phyloP scores from a whole-genome alignment of 805 yeast species.

The Candida sonorensis region DNA sequence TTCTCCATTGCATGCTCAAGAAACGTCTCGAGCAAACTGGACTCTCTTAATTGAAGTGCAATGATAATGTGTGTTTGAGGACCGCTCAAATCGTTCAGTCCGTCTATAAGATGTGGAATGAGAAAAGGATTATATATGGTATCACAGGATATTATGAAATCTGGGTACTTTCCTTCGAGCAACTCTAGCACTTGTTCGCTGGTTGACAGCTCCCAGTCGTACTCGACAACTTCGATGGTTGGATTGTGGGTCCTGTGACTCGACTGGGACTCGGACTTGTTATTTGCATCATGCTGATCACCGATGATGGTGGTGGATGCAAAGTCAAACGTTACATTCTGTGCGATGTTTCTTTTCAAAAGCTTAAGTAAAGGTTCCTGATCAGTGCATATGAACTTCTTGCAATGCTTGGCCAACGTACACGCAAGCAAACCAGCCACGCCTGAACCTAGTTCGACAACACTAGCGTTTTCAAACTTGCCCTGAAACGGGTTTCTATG shows the following conservation, averaged over 20 bases:
- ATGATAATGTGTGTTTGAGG: slow-evolving; percentile 31
- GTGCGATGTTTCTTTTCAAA: slow-evolving; percentile 36
- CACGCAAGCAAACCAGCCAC: slow-evolving; percentile 45
- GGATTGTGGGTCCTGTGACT: slow-evolving; percentile 3
- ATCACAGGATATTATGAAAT: slow-evolving; percentile 54
- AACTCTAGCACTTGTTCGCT: slow-evolving; percentile 3
- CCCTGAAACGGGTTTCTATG: slow-evolving; percentile 21
- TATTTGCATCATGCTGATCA: no score
- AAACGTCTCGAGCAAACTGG: slow-evolving; percentile 41
- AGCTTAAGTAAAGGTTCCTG: slow-evolving; percentile 48
- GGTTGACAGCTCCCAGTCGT: slow-evolving; percentile 53
- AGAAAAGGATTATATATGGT: slow-evolving; percentile 59
- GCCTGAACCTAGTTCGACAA: slow-evolving; percentile 61
- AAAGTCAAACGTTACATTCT: slow-evolving; percentile 27
- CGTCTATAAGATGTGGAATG: slow-evolving; percentile 39
- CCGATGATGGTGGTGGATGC: slow-evolving; percentile 14
- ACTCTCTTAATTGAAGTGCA: slow-evolving; percentile 50
- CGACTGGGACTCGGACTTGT: no score
- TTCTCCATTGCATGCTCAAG: slow-evolving; percentile 26
- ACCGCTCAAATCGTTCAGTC: slow-evolving; percentile 33
- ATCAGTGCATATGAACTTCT: slow-evolving; percentile 48
- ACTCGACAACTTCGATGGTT: slow-evolving; percentile 39
- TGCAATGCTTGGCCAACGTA: slow-evolving; percentile 29
- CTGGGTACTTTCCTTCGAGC: slow-evolving; percentile 25
- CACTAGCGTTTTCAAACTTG: slow-evolving; percentile 16